phyloP scores from a whole-genome alignment of 163 green algal genomes.

The Coccomyxa subellipsoidea region DNA sequence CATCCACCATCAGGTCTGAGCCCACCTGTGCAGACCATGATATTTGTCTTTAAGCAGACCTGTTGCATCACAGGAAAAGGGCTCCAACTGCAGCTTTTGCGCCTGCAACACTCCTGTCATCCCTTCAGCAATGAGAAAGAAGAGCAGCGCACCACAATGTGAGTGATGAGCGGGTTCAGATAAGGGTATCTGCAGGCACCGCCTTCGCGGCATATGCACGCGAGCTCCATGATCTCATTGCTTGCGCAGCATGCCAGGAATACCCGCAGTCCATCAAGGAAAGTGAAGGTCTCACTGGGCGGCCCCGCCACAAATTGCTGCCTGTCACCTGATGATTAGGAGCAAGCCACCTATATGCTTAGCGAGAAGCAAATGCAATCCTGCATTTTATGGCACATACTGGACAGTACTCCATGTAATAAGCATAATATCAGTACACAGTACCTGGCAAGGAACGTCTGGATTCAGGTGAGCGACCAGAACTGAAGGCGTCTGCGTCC shows the following conservation, averaged over 20 bases:
- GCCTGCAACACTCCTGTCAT: no score
- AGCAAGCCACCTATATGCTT: not conserved
- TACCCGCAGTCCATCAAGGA: constrained; percentile 14
- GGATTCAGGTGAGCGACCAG: not conserved
- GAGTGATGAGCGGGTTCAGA: constrained; percentile 14
- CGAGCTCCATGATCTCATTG: constrained; percentile 22
- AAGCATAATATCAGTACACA: not conserved
- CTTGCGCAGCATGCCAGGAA: constrained; percentile 15
- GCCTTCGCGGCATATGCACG: constrained; percentile 20
- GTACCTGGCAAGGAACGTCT: not conserved
- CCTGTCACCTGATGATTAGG: not conserved
- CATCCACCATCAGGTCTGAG: constrained; percentile 13
- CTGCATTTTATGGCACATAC: no score
- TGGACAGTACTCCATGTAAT: no score
- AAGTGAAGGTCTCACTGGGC: constrained; percentile 11
- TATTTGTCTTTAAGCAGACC: no score
- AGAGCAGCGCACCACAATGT: constrained; percentile 24
- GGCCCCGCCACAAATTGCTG: not conserved
- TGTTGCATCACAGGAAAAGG: no score
- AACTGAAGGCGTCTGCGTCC: not conserved
- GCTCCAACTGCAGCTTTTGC: no score
- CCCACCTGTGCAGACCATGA: constrained; percentile 10
- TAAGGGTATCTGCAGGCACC: constrained; percentile 12
- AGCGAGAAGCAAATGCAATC: not conserved
- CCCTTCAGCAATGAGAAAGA: no score